These are phyloP conservation scores for Trichoderma koningii DNA, from an alignment of 2,329 filamentous ascomycete species.

Conservation along the genomic window DNA sequence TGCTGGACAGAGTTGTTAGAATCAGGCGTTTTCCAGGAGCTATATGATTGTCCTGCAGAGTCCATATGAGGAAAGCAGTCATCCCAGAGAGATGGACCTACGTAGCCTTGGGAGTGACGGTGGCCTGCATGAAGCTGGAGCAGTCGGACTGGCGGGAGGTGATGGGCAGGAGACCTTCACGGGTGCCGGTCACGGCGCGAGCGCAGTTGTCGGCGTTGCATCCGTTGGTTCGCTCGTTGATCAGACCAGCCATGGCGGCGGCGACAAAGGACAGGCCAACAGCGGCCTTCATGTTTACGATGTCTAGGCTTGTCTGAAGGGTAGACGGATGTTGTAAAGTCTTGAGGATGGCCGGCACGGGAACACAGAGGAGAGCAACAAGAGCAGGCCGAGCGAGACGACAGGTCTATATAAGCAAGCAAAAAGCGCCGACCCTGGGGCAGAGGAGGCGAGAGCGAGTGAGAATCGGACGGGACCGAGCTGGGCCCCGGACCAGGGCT, in stretches of 20 bases:
- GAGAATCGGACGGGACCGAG: neutral
- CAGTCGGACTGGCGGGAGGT: slow-evolving; percentile 45
- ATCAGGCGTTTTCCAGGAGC: neutral
- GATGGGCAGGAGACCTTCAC: slow-evolving; percentile 40
- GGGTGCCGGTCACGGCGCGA: slow-evolving; percentile 49
- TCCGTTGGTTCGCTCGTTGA: slow-evolving; percentile 37
- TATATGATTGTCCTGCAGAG: too few species aligned
- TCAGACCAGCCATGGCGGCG: slow-evolving; percentile 41
- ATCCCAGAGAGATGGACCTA: slow-evolving; percentile 33
- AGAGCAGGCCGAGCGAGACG: neutral
- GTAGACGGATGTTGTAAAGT: neutral
- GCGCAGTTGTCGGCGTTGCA: slow-evolving; percentile 51
- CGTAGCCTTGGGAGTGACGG: slow-evolving; percentile 45
- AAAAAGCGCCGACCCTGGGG: neutral
- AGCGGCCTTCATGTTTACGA: slow-evolving; percentile 46
- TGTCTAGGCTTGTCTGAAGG: neutral
- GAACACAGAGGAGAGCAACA: neutral
- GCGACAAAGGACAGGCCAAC: slow-evolving; percentile 43
- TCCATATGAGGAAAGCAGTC: too few species aligned
- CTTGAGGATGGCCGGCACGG: neutral
- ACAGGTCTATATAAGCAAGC: slow-evolving; percentile 14
- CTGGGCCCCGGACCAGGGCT: neutral
- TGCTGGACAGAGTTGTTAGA: slow-evolving; percentile 30
- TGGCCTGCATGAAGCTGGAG: slow-evolving; percentile 45
- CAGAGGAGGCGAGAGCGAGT: neutral